phyloP scores from a whole-genome alignment of 352 stramenopile species.

The Phytophthora parvispora region DNA sequence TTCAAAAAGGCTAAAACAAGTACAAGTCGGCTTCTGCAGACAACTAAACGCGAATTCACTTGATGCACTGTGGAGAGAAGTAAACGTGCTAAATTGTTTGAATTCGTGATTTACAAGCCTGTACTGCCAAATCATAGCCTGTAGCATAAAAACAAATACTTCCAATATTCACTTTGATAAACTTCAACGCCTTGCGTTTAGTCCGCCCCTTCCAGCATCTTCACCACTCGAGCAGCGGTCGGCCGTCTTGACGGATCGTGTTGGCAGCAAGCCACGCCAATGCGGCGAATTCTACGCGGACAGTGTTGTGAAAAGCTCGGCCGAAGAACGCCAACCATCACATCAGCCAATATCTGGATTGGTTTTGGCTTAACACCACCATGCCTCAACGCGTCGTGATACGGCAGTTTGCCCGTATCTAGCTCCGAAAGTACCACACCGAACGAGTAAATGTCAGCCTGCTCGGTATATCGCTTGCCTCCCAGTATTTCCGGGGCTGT shows the following conservation, averaged over 20 bases:
- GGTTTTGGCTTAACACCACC: neutral
- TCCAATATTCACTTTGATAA: too few relatives aligned
- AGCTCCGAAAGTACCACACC: neutral
- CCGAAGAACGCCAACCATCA: neutral
- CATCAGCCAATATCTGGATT: neutral
- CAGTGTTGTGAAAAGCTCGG: neutral
- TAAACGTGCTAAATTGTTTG: too few relatives aligned
- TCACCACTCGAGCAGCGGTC: neutral
- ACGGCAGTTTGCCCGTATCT: neutral
- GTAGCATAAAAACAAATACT: too few relatives aligned
- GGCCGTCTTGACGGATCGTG: neutral
- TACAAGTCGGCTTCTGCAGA: too few relatives aligned
- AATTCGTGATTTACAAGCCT: too few relatives aligned
- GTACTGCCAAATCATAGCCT: too few relatives aligned
- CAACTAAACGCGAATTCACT: too few relatives aligned
- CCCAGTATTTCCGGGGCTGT: neutral
- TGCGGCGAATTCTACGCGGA: neutral
- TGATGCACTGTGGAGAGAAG: too few relatives aligned
- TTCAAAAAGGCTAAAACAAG: too few relatives aligned
- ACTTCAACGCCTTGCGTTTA: too few relatives aligned
- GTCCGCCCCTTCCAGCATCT: too few relatives aligned
- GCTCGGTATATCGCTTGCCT: neutral
- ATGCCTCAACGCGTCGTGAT: neutral
- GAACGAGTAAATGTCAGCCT: neutral
- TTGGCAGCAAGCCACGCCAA: neutral